Conservation (phyloP, 306 rosid species). For the Fagus sylvatica region DNA sequence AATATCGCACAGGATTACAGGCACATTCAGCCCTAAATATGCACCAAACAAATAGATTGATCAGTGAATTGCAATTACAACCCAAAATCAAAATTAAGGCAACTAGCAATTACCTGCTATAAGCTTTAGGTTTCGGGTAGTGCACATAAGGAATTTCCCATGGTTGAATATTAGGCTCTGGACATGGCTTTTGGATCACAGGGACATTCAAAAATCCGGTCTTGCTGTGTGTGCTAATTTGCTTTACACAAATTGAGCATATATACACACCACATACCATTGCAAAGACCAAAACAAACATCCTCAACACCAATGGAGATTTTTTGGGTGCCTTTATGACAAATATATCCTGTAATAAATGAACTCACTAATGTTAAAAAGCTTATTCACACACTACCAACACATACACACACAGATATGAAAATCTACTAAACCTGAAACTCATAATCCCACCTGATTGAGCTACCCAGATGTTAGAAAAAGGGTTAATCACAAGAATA, state of each 20-base stretch:
- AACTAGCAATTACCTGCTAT: constrained; percentile 60
- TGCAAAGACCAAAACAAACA: constrained; percentile 67
- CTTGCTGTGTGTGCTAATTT: constrained; percentile 56
- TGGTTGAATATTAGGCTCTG: constrained; percentile 65
- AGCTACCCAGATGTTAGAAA: constrained; percentile 14
- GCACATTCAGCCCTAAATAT: constrained; percentile 77
- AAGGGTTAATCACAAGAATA: neutral
- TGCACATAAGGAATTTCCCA: constrained; percentile 75
- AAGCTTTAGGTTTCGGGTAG: constrained; percentile 79
- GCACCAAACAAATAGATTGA: constrained; percentile 16
- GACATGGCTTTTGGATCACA: constrained; percentile 62
- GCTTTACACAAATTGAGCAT: constrained; percentile 85
- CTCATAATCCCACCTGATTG: constrained; percentile 27
- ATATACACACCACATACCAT: constrained; percentile 93
- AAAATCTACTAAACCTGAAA: constrained; percentile 9
- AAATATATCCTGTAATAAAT: constrained; percentile 59
- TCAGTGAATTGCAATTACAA: constrained; percentile 31
- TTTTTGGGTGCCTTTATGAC: constrained; percentile 64
- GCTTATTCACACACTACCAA: neutral
- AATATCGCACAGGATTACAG: constrained; percentile 84
- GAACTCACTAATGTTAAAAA: constrained; percentile 19
- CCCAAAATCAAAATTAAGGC: constrained; percentile 20
- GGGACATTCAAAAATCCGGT: constrained; percentile 52
- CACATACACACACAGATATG: neutral
- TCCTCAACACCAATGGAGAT: constrained; percentile 76